Evolutionary conservation across 2,329 filamentous ascomycete genomes (phyloP), one percentile per base, ranked within the genome.

Genomic region (Trichoderma breve): DNA sequence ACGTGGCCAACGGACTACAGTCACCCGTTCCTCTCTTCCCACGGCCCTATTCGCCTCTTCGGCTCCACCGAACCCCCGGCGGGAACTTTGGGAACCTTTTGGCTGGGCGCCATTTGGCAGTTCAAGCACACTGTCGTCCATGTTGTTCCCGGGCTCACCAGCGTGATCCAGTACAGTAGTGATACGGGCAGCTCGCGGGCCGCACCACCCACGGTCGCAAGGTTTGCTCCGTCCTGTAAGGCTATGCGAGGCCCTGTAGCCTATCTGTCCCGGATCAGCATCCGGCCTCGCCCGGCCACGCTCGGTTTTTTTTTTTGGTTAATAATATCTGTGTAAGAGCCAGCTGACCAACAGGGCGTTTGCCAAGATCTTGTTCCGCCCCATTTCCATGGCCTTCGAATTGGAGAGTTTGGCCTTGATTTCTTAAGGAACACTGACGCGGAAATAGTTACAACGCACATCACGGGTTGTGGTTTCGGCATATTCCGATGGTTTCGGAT

Each of bases 61-160:
- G 24, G 53, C 53, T 47, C 65, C 53, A 68, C 65, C 65, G 34
- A 39, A 28, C 34, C 65, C 55, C 28, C 26, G 55, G 28, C 55
- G 18, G 66, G 66, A 53, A 69, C 57, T 69, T 69, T 62, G 66
- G 66, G 66, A 69, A 69, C 66, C 66, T 69, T 69, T 69, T 69
- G 12, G 39, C 66, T 51, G 39, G 36, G 32, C 64, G 34, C 51
- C 51, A 67, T 58, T 67, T 43, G 64, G 47, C 63, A 51, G 43
- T 51, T 21, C 18, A 66, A 32, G 18, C 47, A 6, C n/a, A 12
- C n/a, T 43, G 39, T n/a, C 18, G 39, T n/a, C 18, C 8, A 3
- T 43, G 36, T 43, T 18, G 36, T 43, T 21, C 24, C 47, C 47
- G 47, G 47, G n/a, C 43, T 47, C 43, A 18, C n/a, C 43, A 47